Base-by-base conservation (phyloP, 2,329 filamentous ascomycete species). In the Penicillium freii region DNA sequence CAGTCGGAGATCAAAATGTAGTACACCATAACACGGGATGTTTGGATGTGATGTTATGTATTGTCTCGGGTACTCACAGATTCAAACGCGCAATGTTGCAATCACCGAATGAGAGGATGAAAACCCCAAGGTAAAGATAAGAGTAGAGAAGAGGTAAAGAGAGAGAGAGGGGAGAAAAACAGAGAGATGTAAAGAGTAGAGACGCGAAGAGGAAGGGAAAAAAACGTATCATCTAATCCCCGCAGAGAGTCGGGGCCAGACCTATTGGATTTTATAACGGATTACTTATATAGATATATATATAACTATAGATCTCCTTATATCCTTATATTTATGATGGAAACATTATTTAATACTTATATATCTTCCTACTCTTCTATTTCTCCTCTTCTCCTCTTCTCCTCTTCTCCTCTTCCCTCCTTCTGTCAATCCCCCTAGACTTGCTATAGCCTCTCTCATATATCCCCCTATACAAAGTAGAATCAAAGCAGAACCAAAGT, bases 11-110 rank as follows among this genome's bases (percentile, higher is more conserved):
- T n/a, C 17, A n/a, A 44, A 29, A 44, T 29, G 25, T 27, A 44
- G 23, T n/a, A n/a, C 11, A 33, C 17, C 8, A 13, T 27, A 27
- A 27, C 23, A 27, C 42, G 25, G 42, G 42, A 44, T 44, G 23
- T 25, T 43, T 5, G 27, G 42, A 15, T 31, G 29, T 31, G 27
- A 42, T 42, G 21, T 23, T 9, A 17, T 25, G 23, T 17, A 25
- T 25, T 42, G 17, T 44, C 42, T 44, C 42, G 42, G 42, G 50
- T 56, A 52, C 62, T 39, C 47, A 50, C 47, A 9, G 47, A 21
- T 38, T 33, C 45, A 47, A 34, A 33, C 44, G 13, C 27, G 44
- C 11, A 27, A 46, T 17, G 27, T 47, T 47, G 44, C n/a, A 31
- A 13, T 33, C 11, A 33, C 31, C 31, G 31, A 33, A 33, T 29